Conservation (phyloP, 495 filamentous ascomycete species). For the Penicillium cosmopolitanum region DNA sequence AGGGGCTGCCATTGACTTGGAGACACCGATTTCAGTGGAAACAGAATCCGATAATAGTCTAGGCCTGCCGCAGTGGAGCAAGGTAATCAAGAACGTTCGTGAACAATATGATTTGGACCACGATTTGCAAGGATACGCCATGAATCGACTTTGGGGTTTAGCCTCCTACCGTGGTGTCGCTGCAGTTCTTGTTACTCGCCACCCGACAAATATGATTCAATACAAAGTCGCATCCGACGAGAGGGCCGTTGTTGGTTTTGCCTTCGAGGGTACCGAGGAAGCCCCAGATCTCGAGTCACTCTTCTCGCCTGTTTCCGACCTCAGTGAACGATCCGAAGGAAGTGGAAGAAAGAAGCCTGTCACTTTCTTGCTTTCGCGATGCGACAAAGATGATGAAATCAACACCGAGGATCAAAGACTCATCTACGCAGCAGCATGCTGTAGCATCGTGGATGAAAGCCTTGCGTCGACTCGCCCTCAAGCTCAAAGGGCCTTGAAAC, state of each 20-base stretch:
- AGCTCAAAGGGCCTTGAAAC: conserved; percentile 35
- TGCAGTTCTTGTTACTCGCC: conserved; percentile 47
- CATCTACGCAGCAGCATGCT: conserved; percentile 45
- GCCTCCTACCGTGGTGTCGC: conserved; percentile 43
- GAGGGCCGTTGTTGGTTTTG: conserved; percentile 41
- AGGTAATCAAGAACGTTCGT: conserved; percentile 34
- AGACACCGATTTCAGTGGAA: conserved; percentile 11
- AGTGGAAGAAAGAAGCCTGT: conserved; percentile 31
- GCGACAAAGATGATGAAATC: conserved; percentile 11
- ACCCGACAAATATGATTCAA: conserved; percentile 58
- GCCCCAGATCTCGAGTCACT: conserved; percentile 8
- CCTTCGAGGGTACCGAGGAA: conserved; percentile 15
- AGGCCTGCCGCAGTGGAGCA: conserved; percentile 34
- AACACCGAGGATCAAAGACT: conserved; percentile 33
- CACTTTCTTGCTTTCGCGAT: conserved; percentile 33
- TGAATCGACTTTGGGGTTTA: conserved; percentile 55
- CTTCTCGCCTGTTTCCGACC: conserved; percentile 13
- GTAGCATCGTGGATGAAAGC: conserved; percentile 36
- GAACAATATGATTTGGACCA: conserved; percentile 50
- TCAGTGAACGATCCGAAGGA: conserved; percentile 14
- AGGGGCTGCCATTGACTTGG: conserved; percentile 1
- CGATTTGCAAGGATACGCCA: conserved; percentile 47
- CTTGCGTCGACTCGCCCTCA: conserved; percentile 27
- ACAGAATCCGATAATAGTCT: conserved; percentile 1
- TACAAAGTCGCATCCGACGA: conserved; percentile 49